These are phyloP conservation scores for Leptographium galeiforme DNA, from an alignment of 2,329 filamentous ascomycete genomes.

Conservation along the genomic window DNA sequence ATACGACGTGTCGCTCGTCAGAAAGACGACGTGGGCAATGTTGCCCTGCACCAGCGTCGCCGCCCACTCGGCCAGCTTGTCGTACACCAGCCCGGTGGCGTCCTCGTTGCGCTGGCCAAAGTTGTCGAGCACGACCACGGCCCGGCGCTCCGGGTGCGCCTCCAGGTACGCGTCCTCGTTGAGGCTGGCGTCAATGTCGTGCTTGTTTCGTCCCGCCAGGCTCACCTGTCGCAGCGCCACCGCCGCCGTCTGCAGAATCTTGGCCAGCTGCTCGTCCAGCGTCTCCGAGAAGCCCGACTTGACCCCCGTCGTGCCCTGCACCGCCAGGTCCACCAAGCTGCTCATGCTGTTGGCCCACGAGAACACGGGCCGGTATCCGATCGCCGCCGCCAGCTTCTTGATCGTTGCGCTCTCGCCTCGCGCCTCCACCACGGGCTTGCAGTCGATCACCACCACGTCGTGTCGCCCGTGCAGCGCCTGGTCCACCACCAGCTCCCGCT, in stretches of 20 bases:
- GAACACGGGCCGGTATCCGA: constrained; percentile 87
- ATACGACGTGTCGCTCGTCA: constrained; percentile 81
- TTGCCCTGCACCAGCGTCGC: constrained; percentile 75
- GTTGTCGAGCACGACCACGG: constrained; percentile 83
- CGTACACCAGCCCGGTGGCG: constrained; percentile 48
- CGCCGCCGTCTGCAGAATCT: constrained; percentile 77
- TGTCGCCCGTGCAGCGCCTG: constrained; percentile 65
- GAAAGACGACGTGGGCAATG: constrained; percentile 84
- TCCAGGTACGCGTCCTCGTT: constrained; percentile 81
- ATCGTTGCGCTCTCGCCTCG: constrained; percentile 80
- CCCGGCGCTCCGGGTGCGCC: constrained; percentile 69
- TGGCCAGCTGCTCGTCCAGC: constrained; percentile 73
- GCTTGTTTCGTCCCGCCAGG: constrained; percentile 53
- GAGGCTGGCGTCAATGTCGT: constrained; percentile 39
- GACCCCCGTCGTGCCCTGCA: constrained; percentile 84
- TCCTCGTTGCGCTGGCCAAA: constrained; percentile 71
- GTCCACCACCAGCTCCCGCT: constrained; percentile 75
- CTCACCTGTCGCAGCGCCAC: constrained; percentile 67
- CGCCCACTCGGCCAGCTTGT: constrained; percentile 81
- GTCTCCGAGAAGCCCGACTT: constrained; percentile 94
- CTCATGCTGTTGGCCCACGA: constrained; percentile 94
- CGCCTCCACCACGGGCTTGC: constrained; percentile 84
- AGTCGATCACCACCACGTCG: constrained; percentile 77
- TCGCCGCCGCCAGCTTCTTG: constrained; percentile 61
- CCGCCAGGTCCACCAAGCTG: constrained; percentile 81